Conservation (phyloP, 2,329 filamentous ascomycete genomes). For the Talaromyces sp. region DNA sequence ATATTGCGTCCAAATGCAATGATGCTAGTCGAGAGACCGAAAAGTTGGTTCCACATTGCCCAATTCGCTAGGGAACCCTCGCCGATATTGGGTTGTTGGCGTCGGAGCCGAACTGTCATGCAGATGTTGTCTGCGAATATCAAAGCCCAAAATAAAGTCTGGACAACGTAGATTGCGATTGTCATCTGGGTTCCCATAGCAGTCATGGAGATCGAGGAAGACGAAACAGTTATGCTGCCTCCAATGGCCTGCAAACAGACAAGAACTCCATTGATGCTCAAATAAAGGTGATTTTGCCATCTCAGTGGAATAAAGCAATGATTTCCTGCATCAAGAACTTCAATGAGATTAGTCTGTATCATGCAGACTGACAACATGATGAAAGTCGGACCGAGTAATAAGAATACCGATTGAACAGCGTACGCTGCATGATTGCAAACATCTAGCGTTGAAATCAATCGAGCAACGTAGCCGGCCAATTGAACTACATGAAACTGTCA, state of each 20-base stretch:
- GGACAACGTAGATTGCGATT: constrained; percentile 8
- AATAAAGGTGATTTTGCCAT: constrained; percentile 1
- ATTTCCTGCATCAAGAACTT: background rate
- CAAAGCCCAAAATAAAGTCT: constrained; percentile 9
- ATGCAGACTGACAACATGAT: constrained; percentile 17
- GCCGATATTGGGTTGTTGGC: background rate
- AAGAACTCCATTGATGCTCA: constrained; percentile 6
- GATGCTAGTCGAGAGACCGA: constrained; percentile 10
- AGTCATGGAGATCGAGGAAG: background rate
- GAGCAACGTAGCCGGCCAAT: constrained; percentile 5
- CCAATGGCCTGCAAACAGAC: constrained; percentile 3
- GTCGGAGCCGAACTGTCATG: constrained; percentile 6
- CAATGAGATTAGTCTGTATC: constrained; percentile 3
- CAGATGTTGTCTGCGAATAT: constrained; percentile 5
- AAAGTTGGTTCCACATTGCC: constrained; percentile 12
- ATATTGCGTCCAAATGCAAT: constrained; percentile 15
- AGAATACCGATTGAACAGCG: constrained; percentile 8
- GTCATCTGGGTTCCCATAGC: constrained; percentile 1
- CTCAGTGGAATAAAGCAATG: constrained; percentile 1
- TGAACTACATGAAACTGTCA: background rate
- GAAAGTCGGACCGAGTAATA: constrained; percentile 14
- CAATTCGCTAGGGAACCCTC: background rate
- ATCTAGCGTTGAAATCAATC: constrained; percentile 8
- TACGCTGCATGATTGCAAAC: constrained; percentile 3
- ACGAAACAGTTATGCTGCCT: constrained; percentile 2